Evolutionary conservation across 1,284 basidiomycete species (phyloP), one percentile per base, ranked within the genome.

Genomic region (Schizophyllum commune): DNA sequence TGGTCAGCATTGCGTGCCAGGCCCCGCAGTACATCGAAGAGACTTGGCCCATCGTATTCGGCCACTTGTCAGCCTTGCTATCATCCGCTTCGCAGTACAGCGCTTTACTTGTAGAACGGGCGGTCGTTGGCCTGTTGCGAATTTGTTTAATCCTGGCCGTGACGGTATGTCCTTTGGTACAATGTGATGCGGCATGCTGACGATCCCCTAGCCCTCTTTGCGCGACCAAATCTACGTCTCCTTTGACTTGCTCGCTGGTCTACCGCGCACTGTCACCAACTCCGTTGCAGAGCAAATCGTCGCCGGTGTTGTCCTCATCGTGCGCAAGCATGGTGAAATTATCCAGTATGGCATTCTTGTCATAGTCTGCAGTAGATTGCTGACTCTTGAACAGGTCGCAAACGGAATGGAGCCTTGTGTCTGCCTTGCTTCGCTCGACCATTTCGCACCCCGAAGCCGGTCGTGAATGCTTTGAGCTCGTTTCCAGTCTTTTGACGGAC

Each of bases 331-430:
- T 68, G 76, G 80, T 51, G 79, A 84, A 5, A 85, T 94, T 32
- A 85, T 94, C 65, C 82, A 83, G 88, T 89, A n/a, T n/a, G n/a
- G n/a, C n/a, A n/a, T n/a, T n/a, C 62, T 56, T 74, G 65, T 19
- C n/a, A 17, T 34, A 58, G 52, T 57, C 19, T n/a, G n/a, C 11
- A 13, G n/a, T n/a, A n/a, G n/a, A n/a, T n/a, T n/a, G n/a, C n/a
- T n/a, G n/a, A n/a, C n/a, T n/a, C 58, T 55, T 67, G 59, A 52
- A 15, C 64, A 91, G 85, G 62, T 95, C 94, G 1, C 89, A 91
- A 67, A 98, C 96, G 0, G 96, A 99, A 73, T 99, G 97, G 97
- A 92, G 92, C 60, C 78, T 98, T 39, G 83, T 96, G 17, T 93
- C 97, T 68, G 89, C 93, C 0, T 79, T 98, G n/a, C 83, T 99